Evolutionary conservation across 352 stramenopile species (phyloP).

Genomic region (Aphanomyces stellatus): DNA sequence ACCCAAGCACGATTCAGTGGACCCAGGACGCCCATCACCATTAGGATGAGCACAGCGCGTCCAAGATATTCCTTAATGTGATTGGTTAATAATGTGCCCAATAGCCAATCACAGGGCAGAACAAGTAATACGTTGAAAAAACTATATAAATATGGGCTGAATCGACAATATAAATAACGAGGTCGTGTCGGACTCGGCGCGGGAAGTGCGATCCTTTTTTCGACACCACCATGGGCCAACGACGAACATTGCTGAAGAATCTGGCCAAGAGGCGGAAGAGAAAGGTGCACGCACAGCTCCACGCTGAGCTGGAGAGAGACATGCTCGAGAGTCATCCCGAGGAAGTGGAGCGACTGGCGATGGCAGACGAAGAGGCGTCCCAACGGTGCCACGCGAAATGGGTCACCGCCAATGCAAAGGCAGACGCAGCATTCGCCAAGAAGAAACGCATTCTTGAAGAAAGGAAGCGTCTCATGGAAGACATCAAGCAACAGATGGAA

Average conservation of each 20-base stretch:
- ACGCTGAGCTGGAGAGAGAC: conserved; percentile 36
- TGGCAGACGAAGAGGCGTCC: conserved; percentile 47
- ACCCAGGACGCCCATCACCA: conserved; percentile 91
- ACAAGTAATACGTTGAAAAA: neutral
- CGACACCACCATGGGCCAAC: conserved; percentile 33
- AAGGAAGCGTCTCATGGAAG: conserved; percentile 36
- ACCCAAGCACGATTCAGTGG: conserved; percentile 99
- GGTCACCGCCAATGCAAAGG: conserved; percentile 31
- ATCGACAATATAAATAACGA: too few species aligned
- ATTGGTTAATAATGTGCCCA: neutral
- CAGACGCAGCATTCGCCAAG: conserved; percentile 35
- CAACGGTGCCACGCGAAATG: conserved; percentile 53
- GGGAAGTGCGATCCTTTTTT: too few species aligned
- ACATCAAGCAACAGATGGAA: conserved; percentile 40
- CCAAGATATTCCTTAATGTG: neutral
- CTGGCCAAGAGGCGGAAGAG: conserved; percentile 61
- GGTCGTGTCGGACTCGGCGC: too few species aligned
- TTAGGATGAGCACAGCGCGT: too few species aligned
- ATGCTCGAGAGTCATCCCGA: conserved; percentile 22
- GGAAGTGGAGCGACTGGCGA: conserved; percentile 33
- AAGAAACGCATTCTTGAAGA: conserved; percentile 41
- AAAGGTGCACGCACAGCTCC: conserved; percentile 46
- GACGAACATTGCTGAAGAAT: conserved; percentile 68
- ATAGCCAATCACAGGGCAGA: too few species aligned
- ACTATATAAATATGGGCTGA: too few species aligned